These are phyloP conservation scores for Malus hybrid DNA, from an alignment of 331 rosid genomes.

Conservation along the genomic window DNA sequence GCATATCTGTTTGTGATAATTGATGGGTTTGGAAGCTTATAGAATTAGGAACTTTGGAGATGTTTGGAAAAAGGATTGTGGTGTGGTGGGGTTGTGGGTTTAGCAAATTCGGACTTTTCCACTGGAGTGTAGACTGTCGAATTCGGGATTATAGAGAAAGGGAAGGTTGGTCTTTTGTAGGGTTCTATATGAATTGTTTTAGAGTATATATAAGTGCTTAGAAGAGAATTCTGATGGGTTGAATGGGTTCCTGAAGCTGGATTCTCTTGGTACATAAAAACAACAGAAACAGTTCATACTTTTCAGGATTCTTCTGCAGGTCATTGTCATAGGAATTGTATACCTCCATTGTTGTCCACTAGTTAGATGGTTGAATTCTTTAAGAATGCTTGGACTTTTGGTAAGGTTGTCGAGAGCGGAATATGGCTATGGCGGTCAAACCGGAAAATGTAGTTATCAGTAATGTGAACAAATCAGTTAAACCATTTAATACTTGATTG, in stretches of 20 bases:
- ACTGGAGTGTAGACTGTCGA: neutral
- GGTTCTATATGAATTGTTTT: neutral
- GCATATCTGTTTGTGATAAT: neutral
- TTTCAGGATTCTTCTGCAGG: neutral
- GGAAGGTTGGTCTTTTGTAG: neutral
- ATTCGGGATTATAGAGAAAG: neutral
- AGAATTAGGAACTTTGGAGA: neutral
- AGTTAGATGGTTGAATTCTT: neutral
- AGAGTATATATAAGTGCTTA: neutral
- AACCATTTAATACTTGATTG: neutral
- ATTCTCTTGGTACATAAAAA: neutral
- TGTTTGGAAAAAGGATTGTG: neutral
- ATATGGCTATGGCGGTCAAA: neutral
- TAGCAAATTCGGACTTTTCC: neutral
- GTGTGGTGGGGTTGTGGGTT: neutral
- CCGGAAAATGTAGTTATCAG: too few species aligned
- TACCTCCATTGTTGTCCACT: neutral
- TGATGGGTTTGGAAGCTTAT: neutral
- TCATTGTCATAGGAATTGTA: neutral
- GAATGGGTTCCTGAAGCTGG: neutral
- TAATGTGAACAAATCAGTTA: too few species aligned
- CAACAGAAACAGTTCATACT: neutral
- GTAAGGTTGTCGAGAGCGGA: neutral
- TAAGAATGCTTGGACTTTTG: neutral
- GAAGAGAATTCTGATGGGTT: neutral